Conservation (phyloP, 2,329 filamentous ascomycete genomes). For the Fusarium domesticum region DNA sequence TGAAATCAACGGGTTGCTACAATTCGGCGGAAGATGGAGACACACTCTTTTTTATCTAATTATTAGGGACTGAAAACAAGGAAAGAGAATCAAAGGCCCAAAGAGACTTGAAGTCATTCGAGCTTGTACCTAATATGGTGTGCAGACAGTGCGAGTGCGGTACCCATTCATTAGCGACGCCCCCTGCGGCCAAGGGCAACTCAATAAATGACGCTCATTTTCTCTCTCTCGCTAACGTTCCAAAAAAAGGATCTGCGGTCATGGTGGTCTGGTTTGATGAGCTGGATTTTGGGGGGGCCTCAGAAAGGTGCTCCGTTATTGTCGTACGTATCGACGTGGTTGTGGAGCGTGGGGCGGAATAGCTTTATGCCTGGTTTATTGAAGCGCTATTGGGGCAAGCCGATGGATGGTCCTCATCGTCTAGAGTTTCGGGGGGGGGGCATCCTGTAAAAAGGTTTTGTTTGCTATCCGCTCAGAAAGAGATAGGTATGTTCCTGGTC, state of each 20-base stretch:
- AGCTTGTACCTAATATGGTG: background rate
- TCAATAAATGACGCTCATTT: background rate
- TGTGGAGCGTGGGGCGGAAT: too few species aligned
- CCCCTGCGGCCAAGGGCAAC: background rate
- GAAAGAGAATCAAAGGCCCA: too few species aligned
- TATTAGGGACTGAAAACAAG: too few species aligned
- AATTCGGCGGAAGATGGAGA: background rate
- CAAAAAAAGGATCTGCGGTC: background rate
- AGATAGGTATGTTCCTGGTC: too few species aligned
- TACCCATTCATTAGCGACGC: background rate
- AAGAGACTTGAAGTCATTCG: too few species aligned
- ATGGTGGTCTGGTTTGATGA: background rate
- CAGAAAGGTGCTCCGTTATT: background rate
- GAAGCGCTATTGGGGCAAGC: too few species aligned
- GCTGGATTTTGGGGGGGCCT: background rate
- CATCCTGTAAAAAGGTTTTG: too few species aligned
- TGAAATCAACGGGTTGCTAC: conserved; percentile 26
- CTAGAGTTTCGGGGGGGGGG: too few species aligned
- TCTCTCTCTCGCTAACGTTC: background rate
- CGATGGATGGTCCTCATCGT: too few species aligned
- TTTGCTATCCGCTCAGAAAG: too few species aligned
- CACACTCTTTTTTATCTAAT: too few species aligned
- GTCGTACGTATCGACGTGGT: background rate
- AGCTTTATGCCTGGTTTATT: too few species aligned
- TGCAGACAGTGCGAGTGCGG: background rate